Evolutionary conservation across 148 eudicot species (phyloP), one percentile per base, ranked within the genome.

Genomic region (Drosera capensis): DNA sequence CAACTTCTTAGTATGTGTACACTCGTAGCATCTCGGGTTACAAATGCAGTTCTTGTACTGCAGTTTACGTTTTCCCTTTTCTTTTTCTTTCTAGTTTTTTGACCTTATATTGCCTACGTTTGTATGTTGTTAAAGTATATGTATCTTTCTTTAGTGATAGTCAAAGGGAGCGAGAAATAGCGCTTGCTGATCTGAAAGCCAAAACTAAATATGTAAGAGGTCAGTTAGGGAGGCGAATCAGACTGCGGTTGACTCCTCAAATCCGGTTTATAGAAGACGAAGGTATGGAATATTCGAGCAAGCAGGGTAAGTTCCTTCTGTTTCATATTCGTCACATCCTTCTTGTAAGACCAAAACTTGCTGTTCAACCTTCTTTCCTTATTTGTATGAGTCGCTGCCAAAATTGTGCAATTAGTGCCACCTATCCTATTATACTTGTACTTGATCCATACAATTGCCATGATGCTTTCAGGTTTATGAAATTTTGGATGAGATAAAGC

Each of bases 91-190:
- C n/a, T n/a, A n/a, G n/a, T n/a, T n/a, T n/a, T n/a, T n/a, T n/a
- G n/a, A n/a, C n/a, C n/a, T n/a, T n/a, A n/a, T n/a, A n/a, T 9
- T 14, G 9, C 24, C 23, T 23, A 39, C 18, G 23, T 29, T 21
- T 15, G 24, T 68, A 90, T 95, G 94, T 85, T 40, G 99, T 73
- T 30, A 90, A 85, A 65, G 99, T 85, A 26, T 90, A 73, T 71
- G 80, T 90, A 20, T 90, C 99, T 36, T 79, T 90, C 43, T 90
- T 85, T 55, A 95, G 99, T 23, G 99, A 85, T 70, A n/a, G n/a
- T n/a, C 88, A 90, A 59, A 75, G 99, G 71, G 99, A 95, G 34
- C 79, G 82, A 61, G 88, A 85, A 42, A 82, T 90, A 30, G 99
- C 99, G 21, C 53, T 90, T 40, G 54, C 95, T 50, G 95, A 95